Evolutionary conservation across 345 rosid genomes (phyloP).

Genomic region (Populus euphratica): DNA sequence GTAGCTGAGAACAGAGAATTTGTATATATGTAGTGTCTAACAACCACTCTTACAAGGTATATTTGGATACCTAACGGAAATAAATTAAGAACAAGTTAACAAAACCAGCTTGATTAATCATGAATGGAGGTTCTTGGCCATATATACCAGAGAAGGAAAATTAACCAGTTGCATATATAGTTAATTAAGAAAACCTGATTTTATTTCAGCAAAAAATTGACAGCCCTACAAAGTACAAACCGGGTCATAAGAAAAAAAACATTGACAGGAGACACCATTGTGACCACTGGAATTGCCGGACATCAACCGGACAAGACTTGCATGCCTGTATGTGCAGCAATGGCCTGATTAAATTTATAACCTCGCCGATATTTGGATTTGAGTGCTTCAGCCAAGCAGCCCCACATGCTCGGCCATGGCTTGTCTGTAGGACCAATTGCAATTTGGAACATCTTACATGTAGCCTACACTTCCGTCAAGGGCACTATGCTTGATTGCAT

Average conservation of each 20-base stretch:
- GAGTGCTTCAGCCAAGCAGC: slow-evolving; percentile 14
- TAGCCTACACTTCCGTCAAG: slow-evolving; percentile 7
- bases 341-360: slow-evolving; percentile 2
- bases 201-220: neutral
- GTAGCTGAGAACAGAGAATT: neutral
- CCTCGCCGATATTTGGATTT: neutral
- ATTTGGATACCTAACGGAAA: neutral
- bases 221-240: neutral
- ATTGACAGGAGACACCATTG: slow-evolving; percentile 9
- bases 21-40: neutral
- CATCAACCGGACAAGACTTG: slow-evolving; percentile 39
- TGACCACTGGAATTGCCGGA: slow-evolving; percentile 41
- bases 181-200: neutral
- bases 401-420: slow-evolving; percentile 35
- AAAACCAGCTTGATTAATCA: neutral
- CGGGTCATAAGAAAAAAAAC: neutral
- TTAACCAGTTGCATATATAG: neutral
- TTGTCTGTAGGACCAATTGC: slow-evolving; percentile 25
- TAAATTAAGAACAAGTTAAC: neutral
- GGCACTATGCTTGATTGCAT: slow-evolving; percentile 12
- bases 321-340: slow-evolving; percentile 9
- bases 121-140: neutral
- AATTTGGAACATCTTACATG: neutral
- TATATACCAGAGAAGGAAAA: neutral
- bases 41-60: neutral